phyloP scores from a whole-genome alignment of 768 basidiomycete genomes.

The Gloeophyllum trabeum region DNA sequence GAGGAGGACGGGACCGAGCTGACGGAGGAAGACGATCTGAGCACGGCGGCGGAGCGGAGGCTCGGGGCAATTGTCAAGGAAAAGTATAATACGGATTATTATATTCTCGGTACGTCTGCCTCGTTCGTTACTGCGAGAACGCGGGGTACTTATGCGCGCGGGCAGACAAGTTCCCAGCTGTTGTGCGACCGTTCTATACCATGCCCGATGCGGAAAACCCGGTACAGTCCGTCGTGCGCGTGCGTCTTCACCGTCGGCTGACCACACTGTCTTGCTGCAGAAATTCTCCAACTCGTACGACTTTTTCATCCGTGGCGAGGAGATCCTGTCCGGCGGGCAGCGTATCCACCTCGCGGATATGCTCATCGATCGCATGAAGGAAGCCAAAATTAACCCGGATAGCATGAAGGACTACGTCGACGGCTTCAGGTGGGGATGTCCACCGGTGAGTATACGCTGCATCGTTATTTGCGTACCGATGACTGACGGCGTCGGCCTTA shows the following conservation, averaged over 20 bases:
- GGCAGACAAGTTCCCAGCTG: constrained; percentile 37
- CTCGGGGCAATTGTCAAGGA: constrained; percentile 37
- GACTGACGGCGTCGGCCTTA: background rate
- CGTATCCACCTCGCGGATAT: constrained; percentile 34
- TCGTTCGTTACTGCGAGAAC: background rate
- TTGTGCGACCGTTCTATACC: constrained; percentile 43
- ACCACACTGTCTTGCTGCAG: constrained; percentile 2
- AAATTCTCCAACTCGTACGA: constrained; percentile 40
- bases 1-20: constrained; percentile 20
- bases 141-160: background rate
- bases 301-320: constrained; percentile 45
- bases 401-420: constrained; percentile 36
- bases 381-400: constrained; percentile 25
- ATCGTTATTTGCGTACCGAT: constrained; percentile 1
- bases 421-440: constrained; percentile 35
- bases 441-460: constrained; percentile 21
- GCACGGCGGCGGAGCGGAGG: constrained; percentile 33
- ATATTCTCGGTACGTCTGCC: constrained; percentile 23
- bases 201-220: constrained; percentile 37
- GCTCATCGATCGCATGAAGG: constrained; percentile 27
- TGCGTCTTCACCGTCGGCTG: constrained; percentile 3
- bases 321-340: constrained; percentile 43
- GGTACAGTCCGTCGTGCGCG: constrained; percentile 1
- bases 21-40: constrained; percentile 39
- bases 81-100: constrained; percentile 44